Evolutionary conservation across 176 grass and related monocot species (phyloP), one percentile per base, ranked within the genome.

Genomic region (Chrysopogon serrulatus): DNA sequence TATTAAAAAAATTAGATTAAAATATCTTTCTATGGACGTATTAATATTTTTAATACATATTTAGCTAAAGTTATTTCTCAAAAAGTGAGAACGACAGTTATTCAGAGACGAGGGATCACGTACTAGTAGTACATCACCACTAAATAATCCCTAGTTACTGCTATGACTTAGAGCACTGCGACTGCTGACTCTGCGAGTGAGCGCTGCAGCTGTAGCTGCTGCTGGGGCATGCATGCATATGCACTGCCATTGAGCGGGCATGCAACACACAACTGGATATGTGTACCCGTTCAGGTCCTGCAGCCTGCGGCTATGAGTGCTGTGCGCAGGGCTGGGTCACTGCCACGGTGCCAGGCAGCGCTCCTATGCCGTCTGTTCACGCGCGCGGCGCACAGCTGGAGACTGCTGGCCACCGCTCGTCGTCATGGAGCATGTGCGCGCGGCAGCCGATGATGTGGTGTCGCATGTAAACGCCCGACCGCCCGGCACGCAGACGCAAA

Each of bases 401-500:
- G 39, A 2, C 39, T 54, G 10, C 19, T 26, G 83, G 70, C 45
- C 44, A 31, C 24, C 31, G 23, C 8, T n/a, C 72, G 15, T n/a
- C n/a, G n/a, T 19, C 31, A 19, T 26, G 9, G 51, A 63, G 41
- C 86, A 73, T 84, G 81, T 66, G 87, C 56, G 21, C 65, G 4
- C 54, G 24, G 65, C 64, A 83, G 65, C 73, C 37, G 40, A 69
- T 8, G 53, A 3, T 54, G n/a, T n/a, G 60, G 53, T 56, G 56
- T 81, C 45, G 30, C 69, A 32, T 66, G 76, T 69, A 76, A 69
- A 49, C 9, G 7, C 26, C 60, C 16, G 82, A 37, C 59, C 44
- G 51, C 68, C n/a, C 65, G 41, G 72, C 24, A 88, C 70, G 60
- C 45, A n/a, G n/a, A n/a, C n/a, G n/a, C n/a, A n/a, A n/a, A n/a